Percentiles rank a stretch among this genome's conserved stretches.
Evolutionary conservation across 306 rosid species (phyloP).

Genomic region (Casuarina equisetifolia): DNA sequence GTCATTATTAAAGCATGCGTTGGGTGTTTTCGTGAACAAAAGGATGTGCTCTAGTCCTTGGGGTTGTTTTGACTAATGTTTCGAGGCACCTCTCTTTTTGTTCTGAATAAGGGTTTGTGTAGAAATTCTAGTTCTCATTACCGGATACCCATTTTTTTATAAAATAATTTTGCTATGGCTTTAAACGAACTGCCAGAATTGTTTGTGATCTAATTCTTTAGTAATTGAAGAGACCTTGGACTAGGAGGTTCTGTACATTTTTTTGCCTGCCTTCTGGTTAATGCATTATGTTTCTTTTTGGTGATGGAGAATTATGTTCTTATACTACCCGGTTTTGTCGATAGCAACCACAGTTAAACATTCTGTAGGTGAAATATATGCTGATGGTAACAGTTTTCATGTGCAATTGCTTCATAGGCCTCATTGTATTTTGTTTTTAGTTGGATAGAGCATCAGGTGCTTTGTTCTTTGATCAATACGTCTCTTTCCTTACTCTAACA

Average conservation of each 20-base stretch:
- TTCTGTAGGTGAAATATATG: not conserved
- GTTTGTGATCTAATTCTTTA: not conserved
- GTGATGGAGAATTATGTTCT: not conserved
- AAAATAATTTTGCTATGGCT: not conserved
- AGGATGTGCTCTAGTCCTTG: constrained; percentile 20
- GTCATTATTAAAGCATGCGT: not conserved
- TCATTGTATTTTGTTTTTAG: not conserved
- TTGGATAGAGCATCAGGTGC: not conserved
- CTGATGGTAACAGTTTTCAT: not conserved
- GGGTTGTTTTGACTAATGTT: constrained; percentile 11
- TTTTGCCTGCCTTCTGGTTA: not conserved
- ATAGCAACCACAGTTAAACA: not conserved
- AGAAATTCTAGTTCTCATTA: not conserved
- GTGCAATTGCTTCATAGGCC: not conserved
- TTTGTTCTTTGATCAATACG: not conserved
- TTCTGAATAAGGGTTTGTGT: not conserved
- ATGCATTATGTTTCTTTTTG: not conserved
- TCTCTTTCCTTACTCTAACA: constrained; percentile 1
- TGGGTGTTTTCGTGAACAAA: constrained; percentile 18
- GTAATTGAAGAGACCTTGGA: not conserved
- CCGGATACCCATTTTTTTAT: not conserved
- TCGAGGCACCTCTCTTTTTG: not conserved
- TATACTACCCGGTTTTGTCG: not conserved
- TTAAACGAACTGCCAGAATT: not conserved
- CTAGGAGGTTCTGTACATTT: not conserved